These are phyloP conservation scores for Mycotypha africana DNA, from an alignment of 371 early-diverging fungal genomes.

Conservation along the genomic window DNA sequence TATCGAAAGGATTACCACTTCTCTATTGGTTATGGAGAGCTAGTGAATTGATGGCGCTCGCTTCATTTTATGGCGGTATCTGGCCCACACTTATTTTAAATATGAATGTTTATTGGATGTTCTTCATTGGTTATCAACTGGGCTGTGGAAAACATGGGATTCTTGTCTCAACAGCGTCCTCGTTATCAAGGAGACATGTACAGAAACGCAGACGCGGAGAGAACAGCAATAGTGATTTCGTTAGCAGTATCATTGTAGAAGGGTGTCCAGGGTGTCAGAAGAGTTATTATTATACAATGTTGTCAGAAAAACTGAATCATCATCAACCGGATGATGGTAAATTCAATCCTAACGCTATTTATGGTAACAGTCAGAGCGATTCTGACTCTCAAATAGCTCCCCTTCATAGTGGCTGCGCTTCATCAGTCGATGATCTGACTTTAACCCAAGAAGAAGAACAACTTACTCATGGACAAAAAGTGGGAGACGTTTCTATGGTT, in stretches of 20 bases:
- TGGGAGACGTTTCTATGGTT: background rate
- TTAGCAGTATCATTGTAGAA: too few relatives aligned
- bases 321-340: conserved; percentile 2
- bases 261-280: conserved; percentile 14
- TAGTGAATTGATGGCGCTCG: conserved; percentile 26
- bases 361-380: too few relatives aligned
- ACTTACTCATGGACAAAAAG: too few relatives aligned
- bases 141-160: conserved; percentile 24
- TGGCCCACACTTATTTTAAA: conserved; percentile 29
- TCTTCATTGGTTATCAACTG: conserved; percentile 20
- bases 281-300: background rate
- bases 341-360: too few relatives aligned
- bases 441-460: conserved; percentile 19
- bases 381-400: too few relatives aligned
- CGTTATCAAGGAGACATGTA: too few relatives aligned
- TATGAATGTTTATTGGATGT: conserved; percentile 23
- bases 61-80: conserved; percentile 39
- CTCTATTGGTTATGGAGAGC: conserved; percentile 41
- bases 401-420: too few relatives aligned
- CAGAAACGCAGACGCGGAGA: conserved; percentile 1
- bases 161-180: too few relatives aligned
- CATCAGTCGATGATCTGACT: too few relatives aligned
- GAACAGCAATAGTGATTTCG: background rate
- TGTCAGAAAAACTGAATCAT: background rate
- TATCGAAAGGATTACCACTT: conserved; percentile 25